phyloP scores from a whole-genome alignment of 768 basidiomycete genomes.

The Lanmaoa pseudosensibilis region DNA sequence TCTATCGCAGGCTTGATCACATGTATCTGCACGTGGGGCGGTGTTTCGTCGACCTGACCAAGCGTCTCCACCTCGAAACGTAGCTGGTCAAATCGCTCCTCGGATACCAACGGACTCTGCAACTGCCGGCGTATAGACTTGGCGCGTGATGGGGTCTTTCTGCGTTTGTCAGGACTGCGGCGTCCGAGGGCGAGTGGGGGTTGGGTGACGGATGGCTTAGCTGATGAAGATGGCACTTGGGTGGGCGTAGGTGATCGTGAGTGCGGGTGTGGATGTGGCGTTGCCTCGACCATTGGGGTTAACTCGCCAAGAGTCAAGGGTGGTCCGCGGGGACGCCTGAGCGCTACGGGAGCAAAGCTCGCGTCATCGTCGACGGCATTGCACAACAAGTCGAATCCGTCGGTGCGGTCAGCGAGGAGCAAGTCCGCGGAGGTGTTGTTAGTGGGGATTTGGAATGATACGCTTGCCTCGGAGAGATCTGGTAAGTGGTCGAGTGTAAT shows the following conservation, averaged over 20 bases:
- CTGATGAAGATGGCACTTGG: slow-evolving; percentile 5
- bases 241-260: slow-evolving; percentile 14
- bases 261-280: background rate
- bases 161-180: slow-evolving; percentile 17
- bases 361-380: slow-evolving; percentile 31
- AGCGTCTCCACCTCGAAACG: slow-evolving; percentile 20
- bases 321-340: slow-evolving; percentile 28
- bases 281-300: slow-evolving; percentile 37
- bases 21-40: slow-evolving; percentile 6
- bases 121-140: background rate
- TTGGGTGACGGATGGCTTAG: slow-evolving; percentile 16
- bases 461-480: slow-evolving; percentile 45
- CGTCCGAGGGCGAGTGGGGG: slow-evolving; percentile 12
- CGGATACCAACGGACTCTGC: slow-evolving; percentile 22
- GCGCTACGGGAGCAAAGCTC: slow-evolving; percentile 37
- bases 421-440: slow-evolving; percentile 33
- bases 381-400: slow-evolving; percentile 39
- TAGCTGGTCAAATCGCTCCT: slow-evolving; percentile 27
- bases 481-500: slow-evolving; percentile 56
- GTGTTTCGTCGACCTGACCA: slow-evolving; percentile 3
- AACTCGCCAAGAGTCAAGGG: slow-evolving; percentile 41
- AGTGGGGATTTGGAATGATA: slow-evolving; percentile 52
- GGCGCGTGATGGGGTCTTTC: slow-evolving; percentile 1
- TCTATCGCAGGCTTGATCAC: background rate
- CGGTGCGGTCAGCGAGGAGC: slow-evolving; percentile 44